Evolutionary conservation across 177 flowering plant genomes (phyloP).

Genomic region (Telopea speciosissima): DNA sequence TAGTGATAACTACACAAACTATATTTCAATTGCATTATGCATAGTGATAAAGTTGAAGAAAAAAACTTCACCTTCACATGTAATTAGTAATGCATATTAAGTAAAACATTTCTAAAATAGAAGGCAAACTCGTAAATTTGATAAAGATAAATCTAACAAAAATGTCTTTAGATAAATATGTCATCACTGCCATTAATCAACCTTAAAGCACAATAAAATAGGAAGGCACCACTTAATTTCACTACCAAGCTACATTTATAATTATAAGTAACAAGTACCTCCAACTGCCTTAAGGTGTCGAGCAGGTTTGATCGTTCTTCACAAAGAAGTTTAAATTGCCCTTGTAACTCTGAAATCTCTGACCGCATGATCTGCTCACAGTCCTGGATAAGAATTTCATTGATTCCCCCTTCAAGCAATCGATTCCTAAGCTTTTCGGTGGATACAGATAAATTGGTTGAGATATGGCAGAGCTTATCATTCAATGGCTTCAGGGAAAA

Average conservation of each 20-base stretch:
- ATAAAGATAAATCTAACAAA: not conserved
- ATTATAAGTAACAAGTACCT: conserved; percentile 38
- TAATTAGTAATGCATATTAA: too few species aligned
- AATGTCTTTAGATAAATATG: not conserved
- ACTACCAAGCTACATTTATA: not conserved
- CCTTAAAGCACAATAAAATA: not conserved
- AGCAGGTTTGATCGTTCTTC: conserved; percentile 68
- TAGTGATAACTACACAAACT: too few species aligned
- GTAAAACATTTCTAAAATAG: too few species aligned
- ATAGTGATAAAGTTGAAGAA: too few species aligned
- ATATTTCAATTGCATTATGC: too few species aligned
- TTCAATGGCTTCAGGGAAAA: conserved; percentile 38
- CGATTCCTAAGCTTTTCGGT: conserved; percentile 65
- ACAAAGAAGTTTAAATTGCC: conserved; percentile 58
- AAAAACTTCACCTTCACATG: too few species aligned
- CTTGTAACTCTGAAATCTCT: conserved; percentile 69
- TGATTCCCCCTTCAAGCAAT: conserved; percentile 59
- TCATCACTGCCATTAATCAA: too few species aligned
- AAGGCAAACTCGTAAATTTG: not conserved
- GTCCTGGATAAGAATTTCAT: conserved; percentile 58
- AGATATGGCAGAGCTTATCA: conserved; percentile 38
- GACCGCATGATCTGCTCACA: conserved; percentile 90
- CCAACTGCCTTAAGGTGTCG: conserved; percentile 72
- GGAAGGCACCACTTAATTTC: not conserved
- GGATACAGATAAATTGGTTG: conserved; percentile 51